Conservation (phyloP, 257 asterid genomes). For the Nicotiana tabacum region DNA sequence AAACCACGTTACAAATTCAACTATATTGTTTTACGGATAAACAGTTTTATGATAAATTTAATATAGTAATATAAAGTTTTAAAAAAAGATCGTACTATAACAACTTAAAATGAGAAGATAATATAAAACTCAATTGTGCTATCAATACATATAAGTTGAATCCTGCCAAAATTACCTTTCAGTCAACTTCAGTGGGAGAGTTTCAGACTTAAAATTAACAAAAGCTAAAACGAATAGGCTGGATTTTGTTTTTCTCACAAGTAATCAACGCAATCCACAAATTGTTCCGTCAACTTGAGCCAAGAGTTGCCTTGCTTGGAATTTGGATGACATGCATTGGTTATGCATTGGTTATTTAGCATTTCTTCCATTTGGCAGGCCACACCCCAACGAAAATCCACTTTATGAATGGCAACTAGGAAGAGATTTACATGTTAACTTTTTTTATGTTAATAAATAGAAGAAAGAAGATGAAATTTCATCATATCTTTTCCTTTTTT, state of each 20-base stretch:
- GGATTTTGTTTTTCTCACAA: not conserved
- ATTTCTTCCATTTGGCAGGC: not conserved
- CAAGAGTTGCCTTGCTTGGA: not conserved
- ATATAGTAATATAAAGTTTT: too few relatives aligned
- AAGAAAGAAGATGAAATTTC: not conserved
- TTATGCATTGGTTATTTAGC: not conserved
- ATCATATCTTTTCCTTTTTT: not conserved
- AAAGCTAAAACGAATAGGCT: not conserved
- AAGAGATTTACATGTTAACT: not conserved
- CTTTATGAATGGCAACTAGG: not conserved
- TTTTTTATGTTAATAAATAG: not conserved
- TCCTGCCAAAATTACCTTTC: not conserved
- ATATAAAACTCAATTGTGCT: too few relatives aligned
- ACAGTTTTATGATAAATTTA: too few relatives aligned
- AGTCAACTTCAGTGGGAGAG: not conserved
- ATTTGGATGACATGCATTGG: not conserved
- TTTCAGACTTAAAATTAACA: not conserved
- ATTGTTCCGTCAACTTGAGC: not conserved
- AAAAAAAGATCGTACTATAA: too few relatives aligned
- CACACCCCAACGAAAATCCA: not conserved
- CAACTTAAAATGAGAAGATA: too few relatives aligned
- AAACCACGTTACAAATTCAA: too few relatives aligned
- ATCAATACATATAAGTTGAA: not conserved
- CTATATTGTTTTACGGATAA: too few relatives aligned
- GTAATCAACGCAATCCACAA: not conserved